Evolutionary conservation across 2,329 filamentous ascomycete genomes (phyloP), one percentile per base, ranked within the genome.

Genomic region (Elsinoe perseae): DNA sequence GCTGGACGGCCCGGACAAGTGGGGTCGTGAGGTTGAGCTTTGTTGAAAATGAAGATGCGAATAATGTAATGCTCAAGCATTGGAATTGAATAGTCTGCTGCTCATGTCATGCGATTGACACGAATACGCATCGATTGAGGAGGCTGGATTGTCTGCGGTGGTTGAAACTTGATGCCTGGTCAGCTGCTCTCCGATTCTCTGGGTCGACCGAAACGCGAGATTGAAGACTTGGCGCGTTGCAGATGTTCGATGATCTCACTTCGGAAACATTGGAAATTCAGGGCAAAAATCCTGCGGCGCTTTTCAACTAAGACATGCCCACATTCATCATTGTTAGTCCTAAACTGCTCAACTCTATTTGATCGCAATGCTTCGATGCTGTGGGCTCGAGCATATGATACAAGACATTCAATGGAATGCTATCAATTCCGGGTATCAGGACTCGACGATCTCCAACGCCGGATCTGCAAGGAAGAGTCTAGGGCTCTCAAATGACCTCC

Each of bases 401-500:
- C 40, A 44, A 21, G 3, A 12, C 40, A 44, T 44, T 44, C 40
- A 21, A 44, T 18, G 18, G 40, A 44, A 44, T 44, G 40, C 40
- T 44, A 12, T 12, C 20, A 44, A 23, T 21, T 12, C n/a, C 12
- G 9, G 21, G 20, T 25, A 27, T 44, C 40, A 21, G 23, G 9
- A 25, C 23, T 21, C 9, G n/a, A n/a, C n/a, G n/a, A 44, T 44
- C 20, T 34, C 16, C 14, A 25, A 6, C 30, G 8, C 28, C 28
- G 16, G 28, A 25, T 10, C 21, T 50, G 8, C 20, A n/a, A n/a
- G n/a, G 23, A 18, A 25, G 46, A 16, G 4, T 48, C 43, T 7
- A 50, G 25, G 18, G 5, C 18, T n/a, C 44, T 70, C 63, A 77
- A 54, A 93, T 81, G 34, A 95, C 83, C 54, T 98, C 92, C 2